phyloP scores from a whole-genome alignment of 1,284 basidiomycete genomes.

The Mycosarcoma maydis region DNA sequence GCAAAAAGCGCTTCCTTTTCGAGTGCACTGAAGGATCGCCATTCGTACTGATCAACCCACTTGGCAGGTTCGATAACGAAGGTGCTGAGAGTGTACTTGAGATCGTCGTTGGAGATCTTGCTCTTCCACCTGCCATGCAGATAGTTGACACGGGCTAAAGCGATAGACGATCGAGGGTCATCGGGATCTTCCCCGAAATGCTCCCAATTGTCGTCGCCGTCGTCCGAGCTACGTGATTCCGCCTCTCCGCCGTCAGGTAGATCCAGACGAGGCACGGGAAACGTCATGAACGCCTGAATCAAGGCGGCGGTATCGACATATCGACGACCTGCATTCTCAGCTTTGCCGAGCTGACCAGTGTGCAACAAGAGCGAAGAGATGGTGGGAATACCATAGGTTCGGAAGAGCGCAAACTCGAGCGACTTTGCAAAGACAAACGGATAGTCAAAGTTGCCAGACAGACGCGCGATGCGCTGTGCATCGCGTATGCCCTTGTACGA shows the following conservation, averaged over 20 bases:
- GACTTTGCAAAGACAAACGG: slow-evolving; percentile 31
- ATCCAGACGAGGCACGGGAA: slow-evolving; percentile 79
- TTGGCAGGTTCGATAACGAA: slow-evolving; percentile 41
- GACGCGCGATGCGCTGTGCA: slow-evolving; percentile 38
- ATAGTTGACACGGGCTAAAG: slow-evolving; percentile 43
- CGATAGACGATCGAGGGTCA: slow-evolving; percentile 43
- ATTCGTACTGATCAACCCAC: slow-evolving; percentile 44
- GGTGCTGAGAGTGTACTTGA: slow-evolving; percentile 44
- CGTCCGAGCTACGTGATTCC: not conserved
- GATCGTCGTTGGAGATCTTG: slow-evolving; percentile 50
- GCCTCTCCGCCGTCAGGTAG: slow-evolving; percentile 64
- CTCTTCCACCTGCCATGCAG: slow-evolving; percentile 34
- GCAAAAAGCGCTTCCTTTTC: slow-evolving; percentile 48
- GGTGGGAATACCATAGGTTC: slow-evolving; percentile 46
- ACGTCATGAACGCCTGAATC: slow-evolving; percentile 63
- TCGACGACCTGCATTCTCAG: slow-evolving; percentile 32
- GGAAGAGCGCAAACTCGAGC: slow-evolving; percentile 44
- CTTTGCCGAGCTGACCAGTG: slow-evolving; percentile 38
- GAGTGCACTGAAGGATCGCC: slow-evolving; percentile 18
- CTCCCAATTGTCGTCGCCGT: slow-evolving; percentile 17
- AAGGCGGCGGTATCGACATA: slow-evolving; percentile 43
- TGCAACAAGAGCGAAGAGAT: slow-evolving; percentile 42
- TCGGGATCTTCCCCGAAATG: slow-evolving; percentile 23
- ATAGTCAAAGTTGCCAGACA: slow-evolving; percentile 15
- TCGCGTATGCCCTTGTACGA: slow-evolving; percentile 39